phyloP scores from a whole-genome alignment of 345 rosid genomes.

The Eucalyptus tenuipes region DNA sequence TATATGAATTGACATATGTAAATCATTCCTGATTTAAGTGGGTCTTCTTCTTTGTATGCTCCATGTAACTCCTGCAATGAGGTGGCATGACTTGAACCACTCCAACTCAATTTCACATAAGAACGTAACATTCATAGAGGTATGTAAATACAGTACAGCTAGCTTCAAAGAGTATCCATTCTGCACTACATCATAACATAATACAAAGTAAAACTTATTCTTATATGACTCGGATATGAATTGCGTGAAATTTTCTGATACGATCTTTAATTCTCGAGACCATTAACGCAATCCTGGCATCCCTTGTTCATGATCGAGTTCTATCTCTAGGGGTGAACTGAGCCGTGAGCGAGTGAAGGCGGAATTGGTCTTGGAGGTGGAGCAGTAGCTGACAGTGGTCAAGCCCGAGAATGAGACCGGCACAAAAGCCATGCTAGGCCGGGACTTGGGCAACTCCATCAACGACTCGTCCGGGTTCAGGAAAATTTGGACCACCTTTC shows the following conservation, averaged over 20 bases:
- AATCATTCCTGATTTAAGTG: not conserved
- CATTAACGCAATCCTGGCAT: not conserved
- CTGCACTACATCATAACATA: not conserved
- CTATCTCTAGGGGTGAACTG: not conserved
- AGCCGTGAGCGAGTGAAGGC: not conserved
- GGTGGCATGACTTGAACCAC: not conserved
- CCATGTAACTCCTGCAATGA: not conserved
- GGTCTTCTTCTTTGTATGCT: not conserved
- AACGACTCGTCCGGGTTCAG: slow-evolving; percentile 11
- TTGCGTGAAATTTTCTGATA: rapidly evolving
- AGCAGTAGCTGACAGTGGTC: not conserved
- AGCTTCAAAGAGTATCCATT: not conserved
- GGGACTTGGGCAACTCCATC: slow-evolving; percentile 12
- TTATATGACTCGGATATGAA: not conserved
- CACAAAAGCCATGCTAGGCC: slow-evolving; percentile 5
- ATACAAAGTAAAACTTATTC: not conserved
- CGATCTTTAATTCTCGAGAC: not conserved
- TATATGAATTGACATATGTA: not conserved
- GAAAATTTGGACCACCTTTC: slow-evolving; percentile 27
- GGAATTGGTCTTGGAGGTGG: not conserved
- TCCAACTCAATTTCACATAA: slow-evolving; percentile 21
- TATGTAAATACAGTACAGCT: not conserved
- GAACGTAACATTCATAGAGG: not conserved
- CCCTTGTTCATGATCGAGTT: not conserved
- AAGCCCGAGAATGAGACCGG: slow-evolving; percentile 2